Evolutionary conservation across 345 rosid genomes (phyloP), one percentile per base, ranked within the genome.

Genomic region (Reutealis trisperma): DNA sequence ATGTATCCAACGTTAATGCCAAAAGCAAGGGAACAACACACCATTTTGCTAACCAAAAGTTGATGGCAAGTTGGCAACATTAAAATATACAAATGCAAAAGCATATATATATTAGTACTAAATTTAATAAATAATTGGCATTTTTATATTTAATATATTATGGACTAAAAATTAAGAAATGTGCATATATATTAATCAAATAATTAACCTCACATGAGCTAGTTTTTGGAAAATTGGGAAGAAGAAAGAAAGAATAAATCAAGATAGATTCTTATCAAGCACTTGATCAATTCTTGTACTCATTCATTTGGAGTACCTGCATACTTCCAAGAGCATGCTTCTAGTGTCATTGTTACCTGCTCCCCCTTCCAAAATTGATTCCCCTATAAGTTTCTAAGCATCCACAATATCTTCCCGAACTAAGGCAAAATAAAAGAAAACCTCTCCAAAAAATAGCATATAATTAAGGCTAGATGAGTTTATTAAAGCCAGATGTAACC

Each of bases 401-500:
- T 71, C 52, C 37, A 32, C 74, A 32, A 37, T 61, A 58, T 6
- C 24, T 61, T 73, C 10, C 34, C 13, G 11, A 68, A 42, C 21
- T 22, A 37, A 1, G n/a, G 10, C 52, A 24, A 65, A 74, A 64
- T 21, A 10, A 55, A 64, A 12, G 41, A 37, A 65, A 27, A 22
- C 57, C 58, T n/a, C 66, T 54, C 52, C n/a, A 59, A 59, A 15
- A 47, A 5, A 7, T 62, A 55, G 9, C 37, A 18, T 42, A n/a
- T n/a, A n/a, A n/a, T n/a, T n/a, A 71, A 52, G 12, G 61, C 52
- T 30, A 55, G 3, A 80, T 84, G 86, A 75, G 54, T 73, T 71
- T 62, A n/a, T 37, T 70, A 8, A 82, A 81, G 71, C 84, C 88
- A 15, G 84, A 87, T 21, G 80, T 85, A 27, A 82, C 87, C 79